phyloP scores from a whole-genome alignment of 192 early-diverging fungal genomes.

The Endogone sp. region DNA sequence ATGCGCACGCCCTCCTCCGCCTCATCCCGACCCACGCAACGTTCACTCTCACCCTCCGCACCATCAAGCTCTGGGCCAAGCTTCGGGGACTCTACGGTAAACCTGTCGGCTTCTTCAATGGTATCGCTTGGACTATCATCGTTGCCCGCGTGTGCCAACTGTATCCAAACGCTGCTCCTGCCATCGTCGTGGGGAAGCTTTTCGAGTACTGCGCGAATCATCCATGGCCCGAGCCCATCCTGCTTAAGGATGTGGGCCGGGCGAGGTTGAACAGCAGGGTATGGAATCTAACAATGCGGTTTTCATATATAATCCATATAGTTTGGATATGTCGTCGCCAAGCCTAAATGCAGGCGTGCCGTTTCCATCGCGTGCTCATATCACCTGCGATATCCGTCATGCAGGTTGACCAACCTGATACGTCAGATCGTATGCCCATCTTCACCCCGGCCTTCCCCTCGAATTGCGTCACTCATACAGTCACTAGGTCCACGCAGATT shows the following conservation, averaged over 20 bases:
- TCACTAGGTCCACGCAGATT: conserved; percentile 47
- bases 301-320: conserved; percentile 58
- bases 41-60: conserved; percentile 58
- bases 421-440: conserved; percentile 61
- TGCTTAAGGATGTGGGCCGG: conserved; percentile 56
- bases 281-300: conserved; percentile 31
- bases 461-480: conserved; percentile 74
- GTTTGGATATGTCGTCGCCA: neutral
- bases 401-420: conserved; percentile 26
- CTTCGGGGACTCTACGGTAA: conserved; percentile 62
- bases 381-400: neutral
- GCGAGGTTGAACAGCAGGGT: no score
- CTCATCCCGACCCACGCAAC: conserved; percentile 61
- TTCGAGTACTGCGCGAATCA: conserved; percentile 57
- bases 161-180: conserved; percentile 61
- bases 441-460: conserved; percentile 70
- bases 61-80: conserved; percentile 72
- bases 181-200: conserved; percentile 59
- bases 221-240: conserved; percentile 64
- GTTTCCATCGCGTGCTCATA: neutral
- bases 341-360: neutral
- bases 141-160: conserved; percentile 68
- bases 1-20: conserved; percentile 59
- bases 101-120: conserved; percentile 68
- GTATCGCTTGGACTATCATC: conserved; percentile 71